Percentiles rank a stretch among this genome's conserved stretches.
phyloP scores from a whole-genome alignment of 2,329 filamentous ascomycete genomes.

The Metarhizium anisopliae region DNA sequence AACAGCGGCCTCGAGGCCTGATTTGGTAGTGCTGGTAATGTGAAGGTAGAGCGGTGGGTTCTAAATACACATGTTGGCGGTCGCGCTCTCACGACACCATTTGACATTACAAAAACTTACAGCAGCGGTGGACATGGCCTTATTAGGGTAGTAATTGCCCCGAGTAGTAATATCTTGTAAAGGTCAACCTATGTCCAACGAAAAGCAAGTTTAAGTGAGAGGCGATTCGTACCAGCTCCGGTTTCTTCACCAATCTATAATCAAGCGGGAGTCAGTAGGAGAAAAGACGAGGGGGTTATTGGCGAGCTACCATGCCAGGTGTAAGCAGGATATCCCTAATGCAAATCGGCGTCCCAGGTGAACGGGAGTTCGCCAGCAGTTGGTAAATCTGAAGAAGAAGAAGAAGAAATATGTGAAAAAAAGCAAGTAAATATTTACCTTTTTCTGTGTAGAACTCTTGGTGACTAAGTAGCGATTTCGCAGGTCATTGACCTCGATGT shows the following conservation, averaged over 20 bases:
- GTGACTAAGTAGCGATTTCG: conserved; percentile 95
- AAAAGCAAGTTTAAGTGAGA: conserved; percentile 18
- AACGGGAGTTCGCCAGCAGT: conserved; percentile 17
- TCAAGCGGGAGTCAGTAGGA: conserved; percentile 92
- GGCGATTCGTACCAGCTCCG: conserved; percentile 86
- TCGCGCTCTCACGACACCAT: neutral
- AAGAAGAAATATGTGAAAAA: conserved; percentile 21
- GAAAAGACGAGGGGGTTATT: conserved; percentile 59
- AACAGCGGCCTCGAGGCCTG: conserved; percentile 83
- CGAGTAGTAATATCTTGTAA: conserved; percentile 89
- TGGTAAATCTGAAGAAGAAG: conserved; percentile 23
- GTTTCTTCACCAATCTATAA: conserved; percentile 98
- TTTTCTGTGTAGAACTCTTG: conserved; percentile 95
- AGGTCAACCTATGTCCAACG: conserved; percentile 44
- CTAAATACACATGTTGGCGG: conserved; percentile 32
- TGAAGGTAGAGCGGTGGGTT: conserved; percentile 92
- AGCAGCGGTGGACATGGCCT: conserved; percentile 88
- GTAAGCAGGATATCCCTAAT: conserved; percentile 60
- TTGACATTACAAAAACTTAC: conserved; percentile 47
- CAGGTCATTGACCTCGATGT: conserved; percentile 97
- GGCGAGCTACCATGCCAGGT: conserved; percentile 58
- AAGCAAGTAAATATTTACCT: conserved; percentile 71
- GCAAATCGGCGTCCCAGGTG: neutral
- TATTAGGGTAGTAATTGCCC: conserved; percentile 94
- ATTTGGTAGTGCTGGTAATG: conserved; percentile 84